phyloP scores from a whole-genome alignment of 371 early-diverging fungal genomes.

The Encephalitozoon intestinalis region DNA sequence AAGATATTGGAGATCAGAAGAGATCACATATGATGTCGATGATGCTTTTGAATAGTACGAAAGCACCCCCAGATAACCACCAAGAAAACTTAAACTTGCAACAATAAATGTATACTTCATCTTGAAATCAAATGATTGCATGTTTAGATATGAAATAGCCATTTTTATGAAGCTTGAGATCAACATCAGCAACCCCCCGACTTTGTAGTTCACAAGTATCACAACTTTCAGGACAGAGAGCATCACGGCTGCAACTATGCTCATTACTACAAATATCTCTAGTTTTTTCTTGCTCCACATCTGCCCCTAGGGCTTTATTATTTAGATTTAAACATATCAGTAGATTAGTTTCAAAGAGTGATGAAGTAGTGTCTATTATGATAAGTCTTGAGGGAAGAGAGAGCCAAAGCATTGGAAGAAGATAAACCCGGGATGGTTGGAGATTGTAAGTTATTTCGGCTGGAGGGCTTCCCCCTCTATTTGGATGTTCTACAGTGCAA shows the following conservation, averaged over 20 bases:
- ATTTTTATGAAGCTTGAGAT: background rate
- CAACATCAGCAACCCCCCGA: background rate
- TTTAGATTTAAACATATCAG: background rate
- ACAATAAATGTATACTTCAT: background rate
- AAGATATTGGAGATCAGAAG: background rate
- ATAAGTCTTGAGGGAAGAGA: background rate
- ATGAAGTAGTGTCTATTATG: background rate
- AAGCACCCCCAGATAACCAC: background rate
- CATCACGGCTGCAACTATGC: background rate
- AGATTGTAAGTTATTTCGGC: background rate
- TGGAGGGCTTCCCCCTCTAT: background rate
- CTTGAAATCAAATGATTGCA: background rate
- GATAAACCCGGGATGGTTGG: too few species aligned
- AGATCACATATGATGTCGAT: background rate
- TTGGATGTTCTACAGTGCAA: background rate
- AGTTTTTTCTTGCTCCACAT: conserved; percentile 5
- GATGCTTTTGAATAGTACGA: background rate
- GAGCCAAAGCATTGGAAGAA: background rate
- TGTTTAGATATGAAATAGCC: background rate
- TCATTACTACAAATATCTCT: background rate
- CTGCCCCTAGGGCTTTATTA: background rate
- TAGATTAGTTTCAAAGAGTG: background rate
- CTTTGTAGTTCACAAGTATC: background rate
- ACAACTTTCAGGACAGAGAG: background rate
- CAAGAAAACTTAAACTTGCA: background rate